Base-by-base conservation (phyloP, 2,329 filamentous ascomycete genomes). In the Nemania abortiva region DNA sequence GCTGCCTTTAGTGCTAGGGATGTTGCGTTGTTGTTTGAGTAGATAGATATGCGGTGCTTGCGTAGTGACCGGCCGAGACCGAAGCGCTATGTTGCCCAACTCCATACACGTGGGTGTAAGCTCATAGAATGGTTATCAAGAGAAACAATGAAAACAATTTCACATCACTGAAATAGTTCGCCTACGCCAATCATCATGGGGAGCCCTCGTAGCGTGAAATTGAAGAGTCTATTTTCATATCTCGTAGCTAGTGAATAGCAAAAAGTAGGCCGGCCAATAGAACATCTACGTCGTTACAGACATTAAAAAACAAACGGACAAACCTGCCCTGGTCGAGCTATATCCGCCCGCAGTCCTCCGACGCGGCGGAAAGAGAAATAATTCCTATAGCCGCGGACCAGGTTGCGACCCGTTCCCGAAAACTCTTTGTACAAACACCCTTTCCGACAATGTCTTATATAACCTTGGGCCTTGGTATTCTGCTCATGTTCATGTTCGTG, bases 181-280 rank as follows among this genome's bases (percentile, higher is more conserved):
- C n/a, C 7, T 39, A 39, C 49, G 9, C 42, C 20, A 27, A 27
- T 27, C 24, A 27, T 27, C 24, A 27, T 27, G 24, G 11, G 29
- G 10, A 15, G 1, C 9, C 4, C 20, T 24, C 13, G 49, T 29
- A 52, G 24, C 47, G 39, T n/a, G 47, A 55, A 50, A 4, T 58
- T 55, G 13, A 27, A 45, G 29, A 34, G 6, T 62, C 42, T 55
- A 66, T 66, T 56, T 20, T 63, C 63, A 56, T 69, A 63, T 66
- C 67, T 69, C 67, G 24, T 69, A 60, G 57, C 50, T 47, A 31
- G 63, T 27, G 47, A 56, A 63, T 27, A 34, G 20, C 59, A 13
- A 20, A 20, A 22, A 34, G 29, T 42, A 58, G 29, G 39, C 47
- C 29, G 39, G 55, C 54, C 55, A 11, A 29, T 45, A 50, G 61